A percentile compares a stretch with the other conserved stretches of the same genome.
Evolutionary conservation across 306 rosid genomes (phyloP).

Genomic region (Cucumis hystrix): DNA sequence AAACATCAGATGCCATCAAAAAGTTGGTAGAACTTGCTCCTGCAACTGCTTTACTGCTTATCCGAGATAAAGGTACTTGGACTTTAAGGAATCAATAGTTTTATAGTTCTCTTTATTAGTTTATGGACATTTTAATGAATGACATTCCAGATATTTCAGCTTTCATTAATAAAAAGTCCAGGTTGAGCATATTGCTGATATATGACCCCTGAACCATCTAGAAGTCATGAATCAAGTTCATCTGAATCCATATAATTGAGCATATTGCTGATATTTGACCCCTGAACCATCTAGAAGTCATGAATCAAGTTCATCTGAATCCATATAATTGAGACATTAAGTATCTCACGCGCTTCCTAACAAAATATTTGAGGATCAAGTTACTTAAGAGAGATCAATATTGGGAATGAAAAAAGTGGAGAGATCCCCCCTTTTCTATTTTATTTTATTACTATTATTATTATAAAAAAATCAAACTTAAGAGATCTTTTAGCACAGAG

Average conservation of each 20-base stretch:
- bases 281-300: too few species aligned
- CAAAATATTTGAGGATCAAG: neutral
- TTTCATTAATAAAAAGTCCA: too few species aligned
- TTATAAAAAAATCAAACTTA: too few species aligned
- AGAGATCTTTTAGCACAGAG: neutral
- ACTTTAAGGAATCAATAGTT: neutral
- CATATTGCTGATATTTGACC: too few species aligned
- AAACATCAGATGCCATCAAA: slow-evolving; percentile 98
- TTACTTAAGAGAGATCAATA: neutral
- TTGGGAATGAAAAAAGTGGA: neutral
- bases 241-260: too few species aligned
- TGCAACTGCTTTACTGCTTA: slow-evolving; percentile 63
- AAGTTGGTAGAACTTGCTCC: slow-evolving; percentile 91
- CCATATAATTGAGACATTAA: neutral
- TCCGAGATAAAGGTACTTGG: slow-evolving; percentile 60
- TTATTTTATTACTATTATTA: too few species aligned
- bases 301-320: too few species aligned
- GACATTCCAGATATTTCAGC: neutral
- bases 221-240: neutral
- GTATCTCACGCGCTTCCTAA: neutral
- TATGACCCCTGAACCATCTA: neutral
- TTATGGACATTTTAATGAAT: neutral
- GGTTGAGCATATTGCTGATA: neutral
- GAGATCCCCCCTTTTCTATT: too few species aligned
- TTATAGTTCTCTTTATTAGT: neutral